phyloP scores from a whole-genome alignment of 371 early-diverging fungal species.

The Rhizopus stolonifer region DNA sequence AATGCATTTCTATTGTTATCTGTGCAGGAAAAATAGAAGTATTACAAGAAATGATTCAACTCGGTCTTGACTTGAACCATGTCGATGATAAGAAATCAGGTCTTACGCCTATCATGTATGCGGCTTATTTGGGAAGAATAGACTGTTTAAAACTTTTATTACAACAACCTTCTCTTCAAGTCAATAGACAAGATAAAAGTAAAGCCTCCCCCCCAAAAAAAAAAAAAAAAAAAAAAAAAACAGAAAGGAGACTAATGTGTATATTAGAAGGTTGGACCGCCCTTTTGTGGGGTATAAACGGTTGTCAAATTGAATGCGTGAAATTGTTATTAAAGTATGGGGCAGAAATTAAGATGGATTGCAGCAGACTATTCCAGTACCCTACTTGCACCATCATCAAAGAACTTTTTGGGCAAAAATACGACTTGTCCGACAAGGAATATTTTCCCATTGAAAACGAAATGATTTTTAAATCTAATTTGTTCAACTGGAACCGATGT shows the following conservation, averaged over 20 bases:
- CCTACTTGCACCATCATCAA: slow-evolving; percentile 43
- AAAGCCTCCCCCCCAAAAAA: slow-evolving; percentile 3
- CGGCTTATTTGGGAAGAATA: slow-evolving; percentile 23
- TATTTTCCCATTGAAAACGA: too few species aligned
- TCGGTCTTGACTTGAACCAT: slow-evolving; percentile 3
- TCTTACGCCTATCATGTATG: slow-evolving; percentile 20
- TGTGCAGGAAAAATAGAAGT: slow-evolving; percentile 22
- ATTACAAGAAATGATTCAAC: slow-evolving; percentile 12
- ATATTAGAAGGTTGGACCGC: slow-evolving; percentile 87
- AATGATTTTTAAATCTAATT: too few species aligned
- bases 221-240: slow-evolving; percentile 1
- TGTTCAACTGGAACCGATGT: slow-evolving; percentile 74
- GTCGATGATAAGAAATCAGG: slow-evolving; percentile 13
- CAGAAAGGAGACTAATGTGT: background rate
- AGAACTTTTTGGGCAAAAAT: background rate
- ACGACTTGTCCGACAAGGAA: background rate
- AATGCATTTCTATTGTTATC: slow-evolving; percentile 20
- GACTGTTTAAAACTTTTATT: slow-evolving; percentile 18
- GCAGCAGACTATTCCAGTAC: slow-evolving; percentile 72
- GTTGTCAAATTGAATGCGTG: slow-evolving; percentile 65
- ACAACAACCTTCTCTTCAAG: slow-evolving; percentile 3
- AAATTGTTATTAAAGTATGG: slow-evolving; percentile 68
- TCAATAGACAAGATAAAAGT: slow-evolving; percentile 29
- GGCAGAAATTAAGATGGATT: slow-evolving; percentile 62
- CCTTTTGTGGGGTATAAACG: slow-evolving; percentile 87